phyloP scores from a whole-genome alignment of 805 yeast species.

The Ogataea dorogensis region DNA sequence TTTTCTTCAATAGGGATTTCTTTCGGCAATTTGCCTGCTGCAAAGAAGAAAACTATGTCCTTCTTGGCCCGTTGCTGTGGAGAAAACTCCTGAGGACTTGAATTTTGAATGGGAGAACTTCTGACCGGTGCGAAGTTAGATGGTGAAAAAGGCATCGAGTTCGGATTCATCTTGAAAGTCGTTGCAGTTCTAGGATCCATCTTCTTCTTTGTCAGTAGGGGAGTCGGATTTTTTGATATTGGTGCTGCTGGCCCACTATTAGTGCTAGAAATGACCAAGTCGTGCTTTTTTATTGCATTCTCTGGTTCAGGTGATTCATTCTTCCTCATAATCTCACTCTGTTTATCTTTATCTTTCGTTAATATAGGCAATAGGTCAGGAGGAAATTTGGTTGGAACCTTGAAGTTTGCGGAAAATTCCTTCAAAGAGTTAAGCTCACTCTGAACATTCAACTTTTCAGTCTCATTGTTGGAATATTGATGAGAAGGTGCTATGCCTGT shows the following conservation, averaged over 20 bases:
- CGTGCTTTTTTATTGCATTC: background rate
- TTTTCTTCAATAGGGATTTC: slow-evolving; percentile 13
- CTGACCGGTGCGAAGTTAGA: slow-evolving; percentile 20
- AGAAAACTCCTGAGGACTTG: slow-evolving; percentile 8
- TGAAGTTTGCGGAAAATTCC: slow-evolving; percentile 79
- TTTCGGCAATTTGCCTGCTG: slow-evolving; percentile 34
- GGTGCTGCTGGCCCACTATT: slow-evolving; percentile 1
- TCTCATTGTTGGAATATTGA: slow-evolving; percentile 29
- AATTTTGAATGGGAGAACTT: slow-evolving; percentile 18
- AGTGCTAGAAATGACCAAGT: slow-evolving; percentile 5
- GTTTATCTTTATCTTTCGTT: slow-evolving; percentile 64
- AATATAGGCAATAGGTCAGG: slow-evolving; percentile 66
- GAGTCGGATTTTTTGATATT: slow-evolving; percentile 13
- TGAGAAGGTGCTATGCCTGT: slow-evolving; percentile 12
- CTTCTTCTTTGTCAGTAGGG: slow-evolving; percentile 39
- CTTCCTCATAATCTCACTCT: slow-evolving; percentile 52
- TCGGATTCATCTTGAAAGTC: slow-evolving; percentile 67
- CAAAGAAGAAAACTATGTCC: slow-evolving; percentile 37
- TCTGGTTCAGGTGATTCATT: slow-evolving; percentile 5
- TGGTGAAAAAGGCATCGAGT: slow-evolving; percentile 66
- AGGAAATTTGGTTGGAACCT: slow-evolving; percentile 52
- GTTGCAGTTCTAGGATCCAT: slow-evolving; percentile 54
- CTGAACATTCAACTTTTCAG: slow-evolving; percentile 48
- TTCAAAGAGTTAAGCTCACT: slow-evolving; percentile 67
- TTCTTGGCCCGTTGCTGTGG: slow-evolving; percentile 22